phyloP scores from a whole-genome alignment of 2,329 filamentous ascomycete genomes.

The Ophiostoma fasciatum region DNA sequence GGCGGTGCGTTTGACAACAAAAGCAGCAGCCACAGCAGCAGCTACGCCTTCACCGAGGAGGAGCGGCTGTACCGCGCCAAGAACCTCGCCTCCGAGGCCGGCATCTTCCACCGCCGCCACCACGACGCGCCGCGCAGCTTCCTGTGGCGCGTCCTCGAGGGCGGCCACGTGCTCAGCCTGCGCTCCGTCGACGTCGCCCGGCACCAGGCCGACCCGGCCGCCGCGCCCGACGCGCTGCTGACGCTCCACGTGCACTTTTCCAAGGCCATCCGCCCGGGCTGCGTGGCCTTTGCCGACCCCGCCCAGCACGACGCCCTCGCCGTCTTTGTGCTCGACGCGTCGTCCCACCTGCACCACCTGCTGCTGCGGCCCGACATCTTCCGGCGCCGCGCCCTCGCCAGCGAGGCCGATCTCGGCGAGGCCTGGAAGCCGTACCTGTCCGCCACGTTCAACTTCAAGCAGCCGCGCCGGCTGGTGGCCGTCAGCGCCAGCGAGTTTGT shows the following conservation, averaged over 20 bases:
- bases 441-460: constrained; percentile 60
- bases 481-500: constrained; percentile 60
- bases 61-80: constrained; percentile 51
- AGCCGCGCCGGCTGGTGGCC: constrained; percentile 68
- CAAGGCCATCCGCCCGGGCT: constrained; percentile 56
- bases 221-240: constrained; percentile 53
- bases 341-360: constrained; percentile 71
- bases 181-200: constrained; percentile 69
- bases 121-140: constrained; percentile 69
- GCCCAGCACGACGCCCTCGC: constrained; percentile 63
- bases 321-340: constrained; percentile 64
- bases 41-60: constrained; percentile 45
- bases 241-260: constrained; percentile 68
- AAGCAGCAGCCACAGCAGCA: constrained; percentile 13
- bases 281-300: constrained; percentile 70
- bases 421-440: constrained; percentile 63
- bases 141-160: constrained; percentile 78
- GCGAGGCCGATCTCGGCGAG: constrained; percentile 57
- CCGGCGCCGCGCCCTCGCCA: constrained; percentile 46
- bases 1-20: constrained; percentile 23
- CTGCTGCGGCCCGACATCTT: constrained; percentile 75
- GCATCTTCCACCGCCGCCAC: constrained; percentile 70
- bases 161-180: constrained; percentile 66
- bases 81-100: constrained; percentile 62
- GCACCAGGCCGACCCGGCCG: constrained; percentile 35